These are phyloP conservation scores for Purshia tridentata DNA, from an alignment of 306 rosid species.

Conservation along the genomic window DNA sequence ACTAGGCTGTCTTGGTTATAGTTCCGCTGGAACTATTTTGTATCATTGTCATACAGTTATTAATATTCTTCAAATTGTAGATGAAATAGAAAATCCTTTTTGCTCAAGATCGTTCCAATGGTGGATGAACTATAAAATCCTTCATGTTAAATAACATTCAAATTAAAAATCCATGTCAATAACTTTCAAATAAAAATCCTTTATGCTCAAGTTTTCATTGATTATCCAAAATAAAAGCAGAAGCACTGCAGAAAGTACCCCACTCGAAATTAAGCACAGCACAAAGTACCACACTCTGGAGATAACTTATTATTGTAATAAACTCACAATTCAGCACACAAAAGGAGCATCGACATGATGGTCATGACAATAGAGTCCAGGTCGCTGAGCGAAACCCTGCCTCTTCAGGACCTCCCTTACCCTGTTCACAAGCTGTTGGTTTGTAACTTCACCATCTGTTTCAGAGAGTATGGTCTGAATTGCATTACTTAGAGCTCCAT, in stretches of 20 bases:
- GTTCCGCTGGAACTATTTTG: constrained; percentile 41
- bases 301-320: not conserved
- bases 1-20: constrained; percentile 38
- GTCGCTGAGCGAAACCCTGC: constrained; percentile 70
- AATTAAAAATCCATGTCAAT: not conserved
- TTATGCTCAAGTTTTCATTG: not conserved
- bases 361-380: constrained; percentile 79
- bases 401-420: constrained; percentile 51
- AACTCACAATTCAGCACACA: constrained; percentile 28
- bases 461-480: constrained; percentile 54
- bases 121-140: not conserved
- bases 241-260: not conserved
- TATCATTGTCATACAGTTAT: constrained; percentile 28
- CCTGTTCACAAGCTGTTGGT: constrained; percentile 53
- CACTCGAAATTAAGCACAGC: not conserved
- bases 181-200: not conserved
- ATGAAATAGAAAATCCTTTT: constrained; percentile 42
- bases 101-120: constrained; percentile 4
- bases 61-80: constrained; percentile 34
- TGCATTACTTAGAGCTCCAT: constrained; percentile 79
- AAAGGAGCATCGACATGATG: constrained; percentile 45
- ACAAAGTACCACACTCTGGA: not conserved
- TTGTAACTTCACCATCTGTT: constrained; percentile 43
- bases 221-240: not conserved
- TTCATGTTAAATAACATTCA: not conserved